Evolutionary conservation across 345 rosid species (phyloP).

Genomic region (Abelmoschus esculentus): DNA sequence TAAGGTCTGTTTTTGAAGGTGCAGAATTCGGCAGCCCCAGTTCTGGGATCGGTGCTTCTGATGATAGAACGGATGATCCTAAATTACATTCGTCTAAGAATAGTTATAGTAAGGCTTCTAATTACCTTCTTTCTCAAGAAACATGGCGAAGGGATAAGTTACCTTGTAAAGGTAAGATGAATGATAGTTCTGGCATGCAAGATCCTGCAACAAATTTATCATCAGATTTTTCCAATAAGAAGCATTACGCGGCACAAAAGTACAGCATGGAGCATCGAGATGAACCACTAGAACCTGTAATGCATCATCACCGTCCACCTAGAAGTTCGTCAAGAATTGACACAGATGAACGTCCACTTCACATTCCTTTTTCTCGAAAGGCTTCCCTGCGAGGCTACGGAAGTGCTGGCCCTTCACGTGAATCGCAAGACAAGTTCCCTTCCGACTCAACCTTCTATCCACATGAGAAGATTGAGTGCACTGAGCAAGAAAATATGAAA

Average conservation of each 20-base stretch:
- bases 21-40: conserved; percentile 28
- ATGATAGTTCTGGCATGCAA: conserved; percentile 21
- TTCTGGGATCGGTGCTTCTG: conserved; percentile 41
- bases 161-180: conserved; percentile 16
- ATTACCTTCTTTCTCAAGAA: conserved; percentile 29
- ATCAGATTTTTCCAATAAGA: conserved; percentile 22
- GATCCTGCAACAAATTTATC: conserved; percentile 25
- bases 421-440: conserved; percentile 30
- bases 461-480: conserved; percentile 29
- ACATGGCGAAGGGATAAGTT: conserved; percentile 28
- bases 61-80: conserved; percentile 24
- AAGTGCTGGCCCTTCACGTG: conserved; percentile 41
- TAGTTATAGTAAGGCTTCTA: conserved; percentile 16
- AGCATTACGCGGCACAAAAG: conserved; percentile 22
- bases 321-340: conserved; percentile 36
- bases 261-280: conserved; percentile 25
- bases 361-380: conserved; percentile 31
- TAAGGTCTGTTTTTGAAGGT: conserved; percentile 23
- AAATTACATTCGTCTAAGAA: conserved; percentile 19
- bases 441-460: conserved; percentile 26
- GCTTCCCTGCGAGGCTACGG: conserved; percentile 31
- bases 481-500: conserved; percentile 38
- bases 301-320: conserved; percentile 22
- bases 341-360: conserved; percentile 31
- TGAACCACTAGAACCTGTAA: conserved; percentile 30